These are phyloP conservation scores for Herpetomonas muscarum DNA, from an alignment of 208 protist species.

Conservation along the genomic window DNA sequence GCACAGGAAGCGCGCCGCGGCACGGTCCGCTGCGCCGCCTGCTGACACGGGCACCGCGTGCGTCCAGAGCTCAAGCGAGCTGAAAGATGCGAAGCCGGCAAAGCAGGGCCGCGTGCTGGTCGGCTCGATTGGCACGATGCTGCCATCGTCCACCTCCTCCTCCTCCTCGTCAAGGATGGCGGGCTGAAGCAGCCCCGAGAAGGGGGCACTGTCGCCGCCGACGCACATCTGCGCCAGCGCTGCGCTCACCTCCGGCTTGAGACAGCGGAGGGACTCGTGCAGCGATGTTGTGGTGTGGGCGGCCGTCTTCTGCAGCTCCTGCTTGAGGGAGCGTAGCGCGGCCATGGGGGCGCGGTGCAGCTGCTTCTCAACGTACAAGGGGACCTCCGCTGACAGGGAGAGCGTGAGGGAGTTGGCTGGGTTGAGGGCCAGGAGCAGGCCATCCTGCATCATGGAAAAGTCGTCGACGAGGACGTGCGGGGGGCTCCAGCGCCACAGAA, in stretches of 20 bases:
- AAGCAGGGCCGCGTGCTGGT: conserved; percentile 24
- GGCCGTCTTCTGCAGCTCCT: conserved; percentile 38
- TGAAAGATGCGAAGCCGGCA: conserved; percentile 48
- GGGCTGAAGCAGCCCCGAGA: conserved; percentile 11
- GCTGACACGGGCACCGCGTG: conserved; percentile 48
- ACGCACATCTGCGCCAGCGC: conserved; percentile 37
- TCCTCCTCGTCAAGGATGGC: conserved; percentile 14
- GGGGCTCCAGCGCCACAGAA: conserved; percentile 65
- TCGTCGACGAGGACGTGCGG: conserved; percentile 68
- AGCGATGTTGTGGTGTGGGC: conserved; percentile 44
- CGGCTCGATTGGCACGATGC: conserved; percentile 3
- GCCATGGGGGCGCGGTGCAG: conserved; percentile 32
- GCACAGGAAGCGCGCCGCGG: conserved; percentile 50
- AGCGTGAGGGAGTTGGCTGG: conserved; percentile 47
- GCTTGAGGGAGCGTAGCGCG: conserved; percentile 38
- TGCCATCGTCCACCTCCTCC: conserved; percentile 13
- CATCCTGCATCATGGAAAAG: conserved; percentile 57
- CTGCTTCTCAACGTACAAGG: conserved; percentile 30
- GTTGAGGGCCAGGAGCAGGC: conserved; percentile 55
- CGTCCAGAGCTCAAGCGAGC: conserved; percentile 71
- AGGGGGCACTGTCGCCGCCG: conserved; percentile 16
- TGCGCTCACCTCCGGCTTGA: conserved; percentile 33
- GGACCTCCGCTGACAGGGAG: conserved; percentile 44
- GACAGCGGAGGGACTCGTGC: conserved; percentile 58
- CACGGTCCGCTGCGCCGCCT: conserved; percentile 44